Evolutionary conservation across 2,329 filamentous ascomycete genomes (phyloP).

Genomic region (Cryphonectria nitschkei): DNA sequence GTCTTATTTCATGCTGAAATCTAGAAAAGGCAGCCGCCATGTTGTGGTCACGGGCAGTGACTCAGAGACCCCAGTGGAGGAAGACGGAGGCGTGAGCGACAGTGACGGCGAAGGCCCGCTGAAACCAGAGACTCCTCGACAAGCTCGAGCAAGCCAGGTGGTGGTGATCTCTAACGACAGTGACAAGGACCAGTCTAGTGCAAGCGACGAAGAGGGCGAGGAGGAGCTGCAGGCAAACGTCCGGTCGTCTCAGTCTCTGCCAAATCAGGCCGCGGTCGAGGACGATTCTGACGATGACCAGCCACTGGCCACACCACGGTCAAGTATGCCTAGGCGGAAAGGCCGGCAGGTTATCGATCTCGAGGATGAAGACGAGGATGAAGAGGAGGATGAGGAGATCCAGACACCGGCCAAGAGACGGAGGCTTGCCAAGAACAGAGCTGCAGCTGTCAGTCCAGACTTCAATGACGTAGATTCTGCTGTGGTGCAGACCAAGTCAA

Average conservation of each 20-base stretch:
- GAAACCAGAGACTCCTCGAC: conserved; percentile 19
- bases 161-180: conserved; percentile 6
- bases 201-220: conserved; percentile 23
- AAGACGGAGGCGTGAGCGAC: conserved; percentile 16
- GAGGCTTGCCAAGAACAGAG: conserved; percentile 29
- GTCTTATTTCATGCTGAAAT: conserved; percentile 22
- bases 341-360: conserved; percentile 9
- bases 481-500: neutral
- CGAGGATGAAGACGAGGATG: conserved; percentile 21
- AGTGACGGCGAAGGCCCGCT: conserved; percentile 26
- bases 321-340: conserved; percentile 16
- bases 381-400: conserved; percentile 21
- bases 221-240: conserved; percentile 17
- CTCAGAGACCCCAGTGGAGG: conserved; percentile 27
- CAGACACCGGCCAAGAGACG: conserved; percentile 38
- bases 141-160: neutral
- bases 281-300: conserved; percentile 24
- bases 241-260: conserved; percentile 27
- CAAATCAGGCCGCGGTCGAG: conserved; percentile 18
- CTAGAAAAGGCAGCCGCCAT: conserved; percentile 8
- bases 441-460: conserved; percentile 11
- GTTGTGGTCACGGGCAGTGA: conserved; percentile 23
- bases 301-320: conserved; percentile 25
- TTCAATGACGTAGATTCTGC: conserved; percentile 11
- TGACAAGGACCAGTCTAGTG: conserved; percentile 22